Base-by-base conservation (phyloP, 305 asterid genomes). In the Caryopteris hybrid region DNA sequence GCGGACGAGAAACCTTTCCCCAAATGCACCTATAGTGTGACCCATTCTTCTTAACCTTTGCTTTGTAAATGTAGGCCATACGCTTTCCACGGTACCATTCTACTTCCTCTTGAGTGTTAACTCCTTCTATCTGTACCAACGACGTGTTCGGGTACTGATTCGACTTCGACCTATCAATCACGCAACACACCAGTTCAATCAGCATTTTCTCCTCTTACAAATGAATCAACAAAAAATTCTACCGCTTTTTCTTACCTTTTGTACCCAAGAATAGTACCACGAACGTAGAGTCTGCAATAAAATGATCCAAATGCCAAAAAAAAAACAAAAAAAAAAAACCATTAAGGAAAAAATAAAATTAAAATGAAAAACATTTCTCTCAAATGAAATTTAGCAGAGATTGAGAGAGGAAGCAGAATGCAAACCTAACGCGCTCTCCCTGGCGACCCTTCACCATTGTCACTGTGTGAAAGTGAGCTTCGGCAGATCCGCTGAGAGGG, bases 361-460 rank as follows among this genome's bases (percentile, higher is more conserved):
- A 11, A 27, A 61, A 29, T 11, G 12, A 34, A 27, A 23, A 12
- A 59, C 25, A 20, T 23, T 3, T 8, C 3, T 3, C 12, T 27
- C 13, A 8, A 1, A 3, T 46, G 8, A 33, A 16, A 34, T 34
- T 54, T 16, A 36, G 33, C 42, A 63, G 13, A 33, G 10, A n/a
- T n/a, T 54, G 52, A 14, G 16, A 43, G 3, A 10, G 2, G 17
- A 6, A 27, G 13, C 18, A 11, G 27, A 45, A 17, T 8, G 33
- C 51, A 0, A 34, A 72, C 76, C 71, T 72, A 53, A 72, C 71
- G 51, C 71, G 71, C 66, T 72, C 76, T n/a, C 76, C 76, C 54
- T 72, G 71, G 17, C 76, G 71, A 34, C 76, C 67, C 63, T 72
- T 72, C 76, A 72, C 76, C 76, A 72, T 72, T 72, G 66, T 72